Base-by-base conservation (phyloP, 306 rosid genomes). In the Mimosa pudica region DNA sequence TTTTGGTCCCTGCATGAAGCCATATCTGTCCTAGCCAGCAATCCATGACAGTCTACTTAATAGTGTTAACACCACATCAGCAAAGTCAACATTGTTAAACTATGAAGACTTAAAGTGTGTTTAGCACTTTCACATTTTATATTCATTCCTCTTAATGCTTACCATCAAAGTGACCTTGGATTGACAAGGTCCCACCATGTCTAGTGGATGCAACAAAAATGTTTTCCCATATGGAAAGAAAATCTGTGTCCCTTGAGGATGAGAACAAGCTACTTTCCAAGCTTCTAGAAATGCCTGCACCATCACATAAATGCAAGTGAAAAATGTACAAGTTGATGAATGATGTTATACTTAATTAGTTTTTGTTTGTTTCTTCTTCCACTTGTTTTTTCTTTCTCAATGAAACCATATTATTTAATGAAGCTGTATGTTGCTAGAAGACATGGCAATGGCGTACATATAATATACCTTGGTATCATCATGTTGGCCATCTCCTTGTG, bases 181-280 rank as follows among this genome's bases (percentile, higher is more conserved):
- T 74, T 76, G 85, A 87, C 98, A 94, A 55, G 97, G 97, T 57
- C 98, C 98, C 36, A 79, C 82, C 71, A 92, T 79, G 84, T 87
- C 89, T 35, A 87, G 13, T 77, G 97, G 98, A 81, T 89, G 78
- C 64, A 92, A 58, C 54, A 89, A 86, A 83, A 82, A 92, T 61
- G 87, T 76, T 57, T 83, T 85, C 62, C 86, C 89, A 38, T 73
- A 77, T 5, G 94, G 97, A 84, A 92, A 64, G 45, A 82, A 81
- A 70, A 94, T 63, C 14, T 65, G 71, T 45, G 77, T 66, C 44
- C 85, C 74, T 18, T 47, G 84, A 18, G 87, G 58, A 44, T 70
- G 64, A 44, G 95, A 89, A 85, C 98, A 94, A 66, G 97, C 97
- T 2, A 51, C 46, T 44, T 84, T 82, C 98, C 98, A 94, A 78